Percentiles rank a stretch among this genome's conserved stretches.
Conservation (phyloP, 257 asterid genomes). For the Scutellaria galericulata region DNA sequence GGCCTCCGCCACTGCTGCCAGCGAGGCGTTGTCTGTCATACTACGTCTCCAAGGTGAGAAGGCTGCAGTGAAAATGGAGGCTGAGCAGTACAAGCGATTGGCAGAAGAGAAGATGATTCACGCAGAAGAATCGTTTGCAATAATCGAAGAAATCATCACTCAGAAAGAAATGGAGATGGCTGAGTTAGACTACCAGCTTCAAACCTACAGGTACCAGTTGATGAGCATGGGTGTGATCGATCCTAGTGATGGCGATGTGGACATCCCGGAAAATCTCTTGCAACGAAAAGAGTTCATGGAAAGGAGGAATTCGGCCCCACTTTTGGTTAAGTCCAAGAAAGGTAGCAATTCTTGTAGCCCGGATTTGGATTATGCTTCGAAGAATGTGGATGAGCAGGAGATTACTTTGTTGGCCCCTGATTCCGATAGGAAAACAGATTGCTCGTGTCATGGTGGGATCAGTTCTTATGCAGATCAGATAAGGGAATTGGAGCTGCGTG, state of each 20-base stretch:
- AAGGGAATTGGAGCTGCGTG: constrained; percentile 56
- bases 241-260: constrained; percentile 55
- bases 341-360: constrained; percentile 42
- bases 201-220: constrained; percentile 67
- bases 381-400: constrained; percentile 44
- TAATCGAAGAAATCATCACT: constrained; percentile 77
- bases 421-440: constrained; percentile 50
- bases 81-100: constrained; percentile 86
- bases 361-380: constrained; percentile 39
- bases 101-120: constrained; percentile 86
- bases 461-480: constrained; percentile 69
- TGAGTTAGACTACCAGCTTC: constrained; percentile 75
- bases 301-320: constrained; percentile 74
- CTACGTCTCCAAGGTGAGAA: constrained; percentile 89
- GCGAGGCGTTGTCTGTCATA: constrained; percentile 82
- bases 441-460: constrained; percentile 44
- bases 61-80: constrained; percentile 84
- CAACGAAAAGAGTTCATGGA: constrained; percentile 54
- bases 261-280: constrained; percentile 56
- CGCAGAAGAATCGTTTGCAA: constrained; percentile 79
- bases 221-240: constrained; percentile 71
- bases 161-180: constrained; percentile 94
- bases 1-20: constrained; percentile 81
- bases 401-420: constrained; percentile 25
- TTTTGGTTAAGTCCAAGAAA: constrained; percentile 50